Base-by-base conservation (phyloP, 2,329 filamentous ascomycete species). In the Calonectria honghensis region DNA sequence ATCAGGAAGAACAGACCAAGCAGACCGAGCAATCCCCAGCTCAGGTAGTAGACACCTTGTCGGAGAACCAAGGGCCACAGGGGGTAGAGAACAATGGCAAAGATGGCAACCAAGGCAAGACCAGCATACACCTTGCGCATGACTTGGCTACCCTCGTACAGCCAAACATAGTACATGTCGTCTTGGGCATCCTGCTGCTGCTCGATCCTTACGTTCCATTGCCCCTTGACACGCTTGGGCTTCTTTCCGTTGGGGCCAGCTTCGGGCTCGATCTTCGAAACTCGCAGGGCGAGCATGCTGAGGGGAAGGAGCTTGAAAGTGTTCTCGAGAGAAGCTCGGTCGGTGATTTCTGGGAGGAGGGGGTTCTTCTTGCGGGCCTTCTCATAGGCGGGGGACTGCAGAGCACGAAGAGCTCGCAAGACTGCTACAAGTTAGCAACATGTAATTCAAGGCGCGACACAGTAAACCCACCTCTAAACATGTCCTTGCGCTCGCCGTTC, bases 1-100 rank as follows among this genome's bases (percentile, higher is more conserved):
- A 99, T 98, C 82, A 93, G 92, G 86, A 99, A 98, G 92, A 99
- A 99, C 65, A 98, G 87, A 71, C 95, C 97, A 59, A 99, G 91
- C 37, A 98, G 89, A 54, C 95, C 94, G 78, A 99, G 90, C 90
- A 98, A 94, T 74, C 94, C 96, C 92, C 98, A 98, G 85, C 94
- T 97, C 52, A 98, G 89, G 85, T 99, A 98, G 94, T 98, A 99
- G 64, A 98, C 97, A 68, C 96, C 97, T 80, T 97, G 93, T 81
- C 97, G 92, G 86, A 99, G 88, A 84, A 95, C 93, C 76, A 98
- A 90, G 1, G 97, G 97, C 97, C 97, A 99, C 72, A 99, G 91
- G 13, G 97, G 97, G 88, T 99, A 99, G 82, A 98, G 92, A 74
- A 99, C 96, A 31, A 98, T 89, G 18, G 94, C 92, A 82, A 99